Percentiles rank a stretch among this genome's conserved stretches.
Conservation (phyloP, 2,329 filamentous ascomycete species). For the Fusarium stilboides region DNA sequence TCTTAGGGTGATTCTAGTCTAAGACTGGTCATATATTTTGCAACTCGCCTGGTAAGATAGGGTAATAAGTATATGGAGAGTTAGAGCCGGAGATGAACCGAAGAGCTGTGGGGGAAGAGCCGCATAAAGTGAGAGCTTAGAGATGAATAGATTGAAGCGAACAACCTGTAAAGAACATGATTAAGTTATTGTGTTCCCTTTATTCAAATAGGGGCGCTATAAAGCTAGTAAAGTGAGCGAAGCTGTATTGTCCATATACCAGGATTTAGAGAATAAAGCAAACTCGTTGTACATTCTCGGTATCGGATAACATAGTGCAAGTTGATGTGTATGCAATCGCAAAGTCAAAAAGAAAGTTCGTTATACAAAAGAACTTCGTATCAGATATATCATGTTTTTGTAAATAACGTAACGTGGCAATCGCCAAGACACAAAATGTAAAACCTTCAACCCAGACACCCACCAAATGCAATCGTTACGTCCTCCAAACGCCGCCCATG, state of each 20-base stretch:
- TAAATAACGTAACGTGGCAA: slow-evolving; percentile 34
- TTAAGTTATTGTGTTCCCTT: not conserved
- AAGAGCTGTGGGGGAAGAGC: slow-evolving; percentile 6
- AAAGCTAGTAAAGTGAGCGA: not conserved
- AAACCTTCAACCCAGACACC: slow-evolving; percentile 43
- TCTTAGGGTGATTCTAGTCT: too few species aligned
- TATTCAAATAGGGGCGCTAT: too few species aligned
- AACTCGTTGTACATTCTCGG: not conserved
- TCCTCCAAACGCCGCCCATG: slow-evolving; percentile 58
- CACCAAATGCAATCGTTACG: slow-evolving; percentile 51
- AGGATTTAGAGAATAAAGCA: not conserved
- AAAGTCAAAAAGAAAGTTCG: not conserved
- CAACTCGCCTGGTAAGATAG: too few species aligned
- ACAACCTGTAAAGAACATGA: not conserved
- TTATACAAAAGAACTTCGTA: slow-evolving; percentile 1
- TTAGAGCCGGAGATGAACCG: slow-evolving; percentile 45
- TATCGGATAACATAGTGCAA: not conserved
- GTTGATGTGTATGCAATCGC: not conserved
- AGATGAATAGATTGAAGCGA: not conserved
- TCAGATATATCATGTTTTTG: slow-evolving; percentile 37
- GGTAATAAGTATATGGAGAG: slow-evolving; percentile 29
- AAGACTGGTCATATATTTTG: too few species aligned
- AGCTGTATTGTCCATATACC: not conserved
- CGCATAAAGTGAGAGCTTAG: not conserved
- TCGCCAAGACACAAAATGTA: slow-evolving; percentile 38